Evolutionary conservation across 495 filamentous ascomycete species (phyloP), one percentile per base, ranked within the genome.

Genomic region (Rostrohypoxylon terebratum): DNA sequence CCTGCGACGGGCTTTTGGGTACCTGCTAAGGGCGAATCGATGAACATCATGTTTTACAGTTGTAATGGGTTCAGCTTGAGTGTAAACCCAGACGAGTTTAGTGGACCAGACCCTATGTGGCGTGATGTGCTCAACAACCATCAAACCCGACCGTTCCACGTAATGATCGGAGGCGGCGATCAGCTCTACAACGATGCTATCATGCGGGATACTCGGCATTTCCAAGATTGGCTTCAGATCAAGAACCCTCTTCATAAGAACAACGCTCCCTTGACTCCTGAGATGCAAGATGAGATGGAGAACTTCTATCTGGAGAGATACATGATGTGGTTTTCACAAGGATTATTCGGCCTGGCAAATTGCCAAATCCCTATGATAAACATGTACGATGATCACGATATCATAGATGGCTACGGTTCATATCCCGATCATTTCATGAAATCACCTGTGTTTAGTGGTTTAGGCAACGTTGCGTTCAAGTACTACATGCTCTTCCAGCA

Each of bases 401-500:
- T 98, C 73, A 96, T 99, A 69, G 95, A 99, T 79, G 96, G 96
- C 1, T 99, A 89, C 79, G 96, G 96, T 5, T 97, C 94, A 0
- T 99, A 99, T 76, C 89, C 94, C 1, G 87, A 97, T 66, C 88
- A 94, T 73, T 96, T 97, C 74, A 98, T 98, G 92, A 85, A 88
- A 64, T 93, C 91, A n/a, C 89, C 91, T 16, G 93, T 98, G 13
- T 96, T 99, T 73, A 91, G 89, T 2, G 96, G 96, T 3, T 79
- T 99, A 42, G 96, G 96, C 9, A 90, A 90, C 53, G 88, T 98
- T 53, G 96, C 95, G 1, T 97, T 95, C 85, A 99, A 98, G 77
- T 98, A 98, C 76, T 99, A 99, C 75, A 89, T 99, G 89, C 86
- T 99, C 6, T 99, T 98, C 82, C 96, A 99, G 79, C 96, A 99